These are phyloP conservation scores for Dendrobium catenatum DNA, from an alignment of 106 monocot genomes.

Conservation along the genomic window DNA sequence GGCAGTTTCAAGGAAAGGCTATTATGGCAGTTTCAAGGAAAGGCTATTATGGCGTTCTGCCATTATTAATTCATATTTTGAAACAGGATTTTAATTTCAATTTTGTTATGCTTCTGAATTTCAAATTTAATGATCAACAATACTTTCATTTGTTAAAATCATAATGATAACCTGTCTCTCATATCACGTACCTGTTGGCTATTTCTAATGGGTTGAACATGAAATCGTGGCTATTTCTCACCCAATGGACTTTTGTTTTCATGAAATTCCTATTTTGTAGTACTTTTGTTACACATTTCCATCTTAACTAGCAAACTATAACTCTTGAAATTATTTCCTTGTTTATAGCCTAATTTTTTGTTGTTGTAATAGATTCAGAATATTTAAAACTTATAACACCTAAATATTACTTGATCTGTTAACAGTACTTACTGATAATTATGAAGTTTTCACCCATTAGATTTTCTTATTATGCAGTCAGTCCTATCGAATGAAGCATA, in stretches of 20 bases:
- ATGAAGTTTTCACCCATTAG: not conserved
- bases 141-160: conserved; percentile 17
- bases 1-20: not conserved
- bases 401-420: not conserved
- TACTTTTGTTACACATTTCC: not conserved
- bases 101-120: not conserved
- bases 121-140: not conserved
- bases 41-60: not conserved
- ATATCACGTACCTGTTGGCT: conserved; percentile 85
- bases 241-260: too few species aligned
- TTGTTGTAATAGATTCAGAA: not conserved
- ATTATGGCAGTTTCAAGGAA: too few species aligned
- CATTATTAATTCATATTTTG: not conserved
- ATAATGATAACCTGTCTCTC: conserved; percentile 90
- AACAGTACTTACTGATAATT: not conserved
- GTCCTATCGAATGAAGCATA: not conserved
- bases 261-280: too few species aligned
- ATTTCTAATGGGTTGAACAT: conserved; percentile 88
- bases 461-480: not conserved
- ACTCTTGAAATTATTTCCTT: not conserved
- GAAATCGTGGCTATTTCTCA: conserved; percentile 62
- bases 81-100: not conserved
- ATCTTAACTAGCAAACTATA: not conserved
- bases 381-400: not conserved
- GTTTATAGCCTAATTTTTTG: not conserved